Percentiles rank a stretch among this genome's conserved stretches.
Evolutionary conservation across 352 stramenopile species (phyloP).

Genomic region (Aphanomyces invadans): DNA sequence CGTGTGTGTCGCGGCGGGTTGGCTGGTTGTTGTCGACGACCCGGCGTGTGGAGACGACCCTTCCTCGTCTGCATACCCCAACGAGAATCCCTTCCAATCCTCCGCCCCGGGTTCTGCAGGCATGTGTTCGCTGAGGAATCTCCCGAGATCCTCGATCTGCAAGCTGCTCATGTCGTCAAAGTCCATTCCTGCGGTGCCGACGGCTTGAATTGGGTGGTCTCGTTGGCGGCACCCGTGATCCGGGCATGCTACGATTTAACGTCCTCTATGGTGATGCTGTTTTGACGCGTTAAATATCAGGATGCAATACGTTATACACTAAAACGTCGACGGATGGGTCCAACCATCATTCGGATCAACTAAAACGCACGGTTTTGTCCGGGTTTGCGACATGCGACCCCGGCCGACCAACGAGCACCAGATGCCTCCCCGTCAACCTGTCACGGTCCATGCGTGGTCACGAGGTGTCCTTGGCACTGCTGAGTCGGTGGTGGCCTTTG

Average conservation of each 20-base stretch:
- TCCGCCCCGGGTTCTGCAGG: slow-evolving; percentile 37
- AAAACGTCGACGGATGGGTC: not conserved
- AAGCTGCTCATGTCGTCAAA: slow-evolving; percentile 56
- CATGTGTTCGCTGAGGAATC: slow-evolving; percentile 52
- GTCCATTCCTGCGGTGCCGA: slow-evolving; percentile 5
- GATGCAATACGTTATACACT: not conserved
- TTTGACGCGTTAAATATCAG: not conserved
- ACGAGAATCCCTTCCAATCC: slow-evolving; percentile 61
- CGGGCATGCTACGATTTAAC: too few species aligned
- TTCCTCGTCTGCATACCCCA: slow-evolving; percentile 53
- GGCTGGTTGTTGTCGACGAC: not conserved
- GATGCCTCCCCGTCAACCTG: too few species aligned
- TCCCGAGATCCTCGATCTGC: slow-evolving; percentile 66
- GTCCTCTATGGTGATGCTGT: too few species aligned
- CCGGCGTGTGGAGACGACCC: not conserved
- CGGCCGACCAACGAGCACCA: too few species aligned
- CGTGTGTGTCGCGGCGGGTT: not conserved
- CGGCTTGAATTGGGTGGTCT: not conserved
- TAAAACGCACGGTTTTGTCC: too few species aligned
- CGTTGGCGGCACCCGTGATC: too few species aligned
- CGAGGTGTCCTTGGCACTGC: too few species aligned
- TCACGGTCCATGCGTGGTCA: too few species aligned
- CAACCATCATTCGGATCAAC: too few species aligned
- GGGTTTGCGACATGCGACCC: too few species aligned
- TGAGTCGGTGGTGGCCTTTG: too few species aligned